Percentiles rank a stretch among this genome's conserved stretches.
These are phyloP conservation scores for Cenococcum geophilum DNA, from an alignment of 495 filamentous ascomycete genomes.

Conservation along the genomic window DNA sequence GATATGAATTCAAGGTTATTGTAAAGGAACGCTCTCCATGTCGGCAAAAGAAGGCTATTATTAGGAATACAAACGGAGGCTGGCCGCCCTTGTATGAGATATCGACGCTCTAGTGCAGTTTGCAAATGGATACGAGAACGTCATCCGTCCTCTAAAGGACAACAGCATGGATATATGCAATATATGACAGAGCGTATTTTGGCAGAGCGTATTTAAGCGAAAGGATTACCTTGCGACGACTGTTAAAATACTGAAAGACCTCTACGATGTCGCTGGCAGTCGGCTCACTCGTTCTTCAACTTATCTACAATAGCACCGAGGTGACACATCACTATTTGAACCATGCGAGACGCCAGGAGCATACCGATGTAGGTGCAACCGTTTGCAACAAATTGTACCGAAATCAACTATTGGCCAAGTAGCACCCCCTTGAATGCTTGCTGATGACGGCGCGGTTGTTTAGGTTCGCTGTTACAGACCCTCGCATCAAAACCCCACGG, in stretches of 20 bases:
- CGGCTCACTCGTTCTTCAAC: slow-evolving; percentile 21
- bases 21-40: slow-evolving; percentile 20
- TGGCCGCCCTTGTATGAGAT: slow-evolving; percentile 27
- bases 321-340: slow-evolving; percentile 25
- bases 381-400: slow-evolving; percentile 16
- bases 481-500: not conserved
- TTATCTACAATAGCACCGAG: slow-evolving; percentile 28
- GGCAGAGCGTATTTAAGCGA: slow-evolving; percentile 20
- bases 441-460: slow-evolving; percentile 17
- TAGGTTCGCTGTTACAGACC: slow-evolving; percentile 8
- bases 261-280: slow-evolving; percentile 28
- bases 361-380: slow-evolving; percentile 11
- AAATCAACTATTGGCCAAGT: slow-evolving; percentile 13
- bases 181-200: no score
- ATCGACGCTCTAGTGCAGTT: slow-evolving; percentile 29
- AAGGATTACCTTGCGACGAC: slow-evolving; percentile 28
- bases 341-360: slow-evolving; percentile 7
- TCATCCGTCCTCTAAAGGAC: slow-evolving; percentile 19
- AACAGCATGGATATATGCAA: slow-evolving; percentile 10
- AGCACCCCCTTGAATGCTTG: not conserved
- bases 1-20: slow-evolving; percentile 28
- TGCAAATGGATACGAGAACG: slow-evolving; percentile 27
- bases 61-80: slow-evolving; percentile 24
- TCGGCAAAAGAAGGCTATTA: slow-evolving; percentile 8
- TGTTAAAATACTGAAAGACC: slow-evolving; percentile 15